Evolutionary conservation across 257 asterid genomes (phyloP).

Genomic region (Pogostemon cablin): DNA sequence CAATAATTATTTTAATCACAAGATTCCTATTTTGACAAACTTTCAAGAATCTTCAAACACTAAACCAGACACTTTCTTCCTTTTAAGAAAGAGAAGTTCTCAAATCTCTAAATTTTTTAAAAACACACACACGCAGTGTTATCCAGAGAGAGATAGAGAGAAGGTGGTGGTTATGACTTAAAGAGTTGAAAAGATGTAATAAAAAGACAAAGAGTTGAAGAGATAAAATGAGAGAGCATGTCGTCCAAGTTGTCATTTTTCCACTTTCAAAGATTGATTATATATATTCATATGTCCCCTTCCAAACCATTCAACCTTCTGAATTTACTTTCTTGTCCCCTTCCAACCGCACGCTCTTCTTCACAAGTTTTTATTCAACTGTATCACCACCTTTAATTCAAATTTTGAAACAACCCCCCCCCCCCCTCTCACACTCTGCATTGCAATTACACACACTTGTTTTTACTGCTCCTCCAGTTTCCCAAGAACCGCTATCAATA

Average conservation of each 20-base stretch:
- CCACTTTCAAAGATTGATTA: conserved; percentile 38
- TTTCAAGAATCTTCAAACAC: conserved; percentile 36
- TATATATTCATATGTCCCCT: conserved; percentile 16
- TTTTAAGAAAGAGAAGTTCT: conserved; percentile 27
- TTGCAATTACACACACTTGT: conserved; percentile 3
- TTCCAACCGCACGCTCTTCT: conserved; percentile 28
- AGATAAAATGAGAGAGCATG: conserved; percentile 28
- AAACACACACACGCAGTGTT: not conserved
- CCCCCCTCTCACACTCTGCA: conserved; percentile 25
- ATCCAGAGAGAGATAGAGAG: conserved; percentile 10
- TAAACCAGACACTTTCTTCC: conserved; percentile 34
- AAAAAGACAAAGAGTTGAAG: conserved; percentile 6
- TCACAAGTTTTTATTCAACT: not conserved
- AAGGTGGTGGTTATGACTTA: not conserved
- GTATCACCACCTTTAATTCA: conserved; percentile 42
- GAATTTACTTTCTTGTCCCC: conserved; percentile 30
- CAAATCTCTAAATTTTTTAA: conserved; percentile 28
- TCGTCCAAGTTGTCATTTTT: conserved; percentile 42
- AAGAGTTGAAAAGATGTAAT: conserved; percentile 8
- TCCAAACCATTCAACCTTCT: conserved; percentile 11
- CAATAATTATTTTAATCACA: conserved; percentile 3
- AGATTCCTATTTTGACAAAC: conserved; percentile 15
- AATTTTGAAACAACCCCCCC: conserved; percentile 39
- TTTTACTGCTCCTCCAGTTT: conserved; percentile 45
- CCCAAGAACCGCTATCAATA: conserved; percentile 42